Evolutionary conservation across 352 stramenopile genomes (phyloP).

Genomic region (Pythium dissotocum): DNA sequence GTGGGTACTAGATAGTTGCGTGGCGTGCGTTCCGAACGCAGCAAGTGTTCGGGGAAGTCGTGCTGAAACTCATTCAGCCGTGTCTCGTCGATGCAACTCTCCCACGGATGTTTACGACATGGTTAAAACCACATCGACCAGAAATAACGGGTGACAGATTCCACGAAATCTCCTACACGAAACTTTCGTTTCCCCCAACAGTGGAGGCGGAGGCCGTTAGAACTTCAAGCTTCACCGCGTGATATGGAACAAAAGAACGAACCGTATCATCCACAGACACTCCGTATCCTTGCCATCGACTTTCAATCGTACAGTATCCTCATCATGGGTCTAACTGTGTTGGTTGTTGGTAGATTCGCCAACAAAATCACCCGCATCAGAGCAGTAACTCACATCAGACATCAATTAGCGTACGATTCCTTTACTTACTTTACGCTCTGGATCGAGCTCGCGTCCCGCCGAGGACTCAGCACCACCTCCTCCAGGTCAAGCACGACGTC

Average conservation of each 20-base stretch:
- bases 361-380: no score
- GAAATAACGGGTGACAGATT: not conserved
- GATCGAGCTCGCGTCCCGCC: not conserved
- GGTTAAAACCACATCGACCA: not conserved
- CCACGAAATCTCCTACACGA: not conserved
- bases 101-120: not conserved
- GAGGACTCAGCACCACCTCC: constrained; percentile 1
- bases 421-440: constrained; percentile 5
- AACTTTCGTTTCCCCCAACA: no score
- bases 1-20: no score
- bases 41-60: not conserved
- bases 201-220: no score
- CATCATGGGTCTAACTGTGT: no score
- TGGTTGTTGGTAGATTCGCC: no score
- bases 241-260: no score
- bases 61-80: not conserved
- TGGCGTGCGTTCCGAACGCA: not conserved
- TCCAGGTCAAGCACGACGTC: constrained; percentile 15
- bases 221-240: no score
- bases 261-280: no score
- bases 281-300: no score
- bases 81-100: not conserved
- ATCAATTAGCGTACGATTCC: not conserved
- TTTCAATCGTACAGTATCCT: no score
- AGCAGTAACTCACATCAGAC: not conserved